These are phyloP conservation scores for Tranzscheliella williamsii DNA, from an alignment of 1,284 basidiomycete species.

Conservation along the genomic window DNA sequence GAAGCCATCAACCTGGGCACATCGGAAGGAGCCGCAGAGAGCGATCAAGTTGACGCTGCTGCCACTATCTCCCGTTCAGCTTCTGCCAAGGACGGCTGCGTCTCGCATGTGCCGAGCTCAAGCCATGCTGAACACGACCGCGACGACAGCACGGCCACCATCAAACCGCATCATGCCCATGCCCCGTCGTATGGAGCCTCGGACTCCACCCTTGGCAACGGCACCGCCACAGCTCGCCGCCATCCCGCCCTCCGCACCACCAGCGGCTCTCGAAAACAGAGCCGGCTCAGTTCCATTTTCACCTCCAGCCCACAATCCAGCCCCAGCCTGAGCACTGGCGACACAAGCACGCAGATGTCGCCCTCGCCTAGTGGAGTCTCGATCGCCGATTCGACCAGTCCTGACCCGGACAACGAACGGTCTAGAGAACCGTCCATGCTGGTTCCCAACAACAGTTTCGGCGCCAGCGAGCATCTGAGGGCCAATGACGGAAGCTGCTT, in stretches of 20 bases:
- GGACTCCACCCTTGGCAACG: neutral
- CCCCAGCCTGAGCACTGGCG: slow-evolving; percentile 1
- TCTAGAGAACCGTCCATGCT: slow-evolving; percentile 44
- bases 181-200: neutral
- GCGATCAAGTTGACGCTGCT: neutral
- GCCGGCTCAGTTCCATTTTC: slow-evolving; percentile 28
- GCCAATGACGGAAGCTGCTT: slow-evolving; percentile 45
- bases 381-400: slow-evolving; percentile 6
- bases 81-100: slow-evolving; percentile 9
- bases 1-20: neutral
- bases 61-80: slow-evolving; percentile 21
- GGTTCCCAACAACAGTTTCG: slow-evolving; percentile 12
- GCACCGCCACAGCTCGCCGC: slow-evolving; percentile 8
- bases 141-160: slow-evolving; percentile 37
- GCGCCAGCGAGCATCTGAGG: slow-evolving; percentile 18
- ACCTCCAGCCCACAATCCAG: slow-evolving; percentile 19
- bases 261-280: slow-evolving; percentile 5
- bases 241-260: slow-evolving; percentile 4
- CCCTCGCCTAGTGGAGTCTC: slow-evolving; percentile 13
- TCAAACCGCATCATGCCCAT: slow-evolving; percentile 13
- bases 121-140: slow-evolving; percentile 14
- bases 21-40: neutral
- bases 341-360: neutral
- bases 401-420: slow-evolving; percentile 8
- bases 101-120: neutral